phyloP scores from a whole-genome alignment of 257 asterid species.

The Forsythia suspensa region DNA sequence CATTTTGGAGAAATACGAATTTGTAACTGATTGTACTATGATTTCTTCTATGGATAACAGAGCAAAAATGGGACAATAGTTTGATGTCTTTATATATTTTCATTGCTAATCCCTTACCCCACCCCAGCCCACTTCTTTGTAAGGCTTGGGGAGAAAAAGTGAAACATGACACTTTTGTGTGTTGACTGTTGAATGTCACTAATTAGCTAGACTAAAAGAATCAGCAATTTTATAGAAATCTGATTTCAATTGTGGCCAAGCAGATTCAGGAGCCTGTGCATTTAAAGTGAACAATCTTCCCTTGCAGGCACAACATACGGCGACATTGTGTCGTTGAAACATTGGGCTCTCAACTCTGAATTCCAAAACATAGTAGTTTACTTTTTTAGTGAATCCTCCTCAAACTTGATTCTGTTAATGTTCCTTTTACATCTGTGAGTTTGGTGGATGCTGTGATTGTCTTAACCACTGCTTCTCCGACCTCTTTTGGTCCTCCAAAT shows the following conservation, averaged over 20 bases:
- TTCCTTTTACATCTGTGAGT: conserved; percentile 50
- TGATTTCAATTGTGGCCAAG: conserved; percentile 60
- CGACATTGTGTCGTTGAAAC: conserved; percentile 71
- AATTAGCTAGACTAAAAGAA: conserved; percentile 47
- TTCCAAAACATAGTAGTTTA: conserved; percentile 69
- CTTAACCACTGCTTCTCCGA: conserved; percentile 63
- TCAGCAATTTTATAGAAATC: conserved; percentile 57
- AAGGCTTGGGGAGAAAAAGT: too few species aligned
- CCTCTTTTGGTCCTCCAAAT: conserved; percentile 84
- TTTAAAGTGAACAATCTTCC: conserved; percentile 74
- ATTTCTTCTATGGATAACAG: neutral
- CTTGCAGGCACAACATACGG: conserved; percentile 65
- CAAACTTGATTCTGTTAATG: conserved; percentile 42
- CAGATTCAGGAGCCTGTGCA: conserved; percentile 77
- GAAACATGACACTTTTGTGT: too few species aligned
- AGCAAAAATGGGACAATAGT: neutral
- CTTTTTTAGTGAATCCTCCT: conserved; percentile 50
- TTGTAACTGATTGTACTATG: neutral
- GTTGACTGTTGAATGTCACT: neutral
- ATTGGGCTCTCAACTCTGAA: conserved; percentile 58
- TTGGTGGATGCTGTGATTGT: conserved; percentile 50
- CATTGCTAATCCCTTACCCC: too few species aligned
- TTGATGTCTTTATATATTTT: neutral
- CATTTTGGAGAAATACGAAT: neutral
- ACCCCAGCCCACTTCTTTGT: too few species aligned